These are phyloP conservation scores for Danielia oregonensis DNA, from an alignment of 805 yeast species.

Conservation along the genomic window DNA sequence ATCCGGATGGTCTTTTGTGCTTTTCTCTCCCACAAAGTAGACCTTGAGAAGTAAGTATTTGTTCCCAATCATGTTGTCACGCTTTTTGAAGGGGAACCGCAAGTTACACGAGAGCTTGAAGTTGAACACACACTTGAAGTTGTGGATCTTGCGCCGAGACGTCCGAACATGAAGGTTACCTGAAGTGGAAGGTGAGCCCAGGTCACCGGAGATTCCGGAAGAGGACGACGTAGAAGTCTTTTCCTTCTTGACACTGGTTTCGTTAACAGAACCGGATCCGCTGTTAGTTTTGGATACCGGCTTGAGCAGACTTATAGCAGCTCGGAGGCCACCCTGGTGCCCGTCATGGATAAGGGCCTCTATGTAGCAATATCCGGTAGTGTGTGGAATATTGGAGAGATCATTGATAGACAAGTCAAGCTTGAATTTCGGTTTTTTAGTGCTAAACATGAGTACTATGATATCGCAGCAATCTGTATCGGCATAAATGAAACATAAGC, in stretches of 20 bases:
- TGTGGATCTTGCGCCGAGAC: conserved; percentile 29
- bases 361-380: conserved; percentile 63
- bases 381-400: conserved; percentile 80
- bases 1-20: conserved; percentile 10
- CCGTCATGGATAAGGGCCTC: conserved; percentile 61
- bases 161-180: conserved; percentile 30
- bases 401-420: conserved; percentile 60
- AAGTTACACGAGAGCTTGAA: conserved; percentile 33
- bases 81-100: conserved; percentile 37
- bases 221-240: background rate
- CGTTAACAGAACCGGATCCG: background rate
- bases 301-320: conserved; percentile 10
- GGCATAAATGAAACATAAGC: too few relatives aligned
- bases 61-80: conserved; percentile 36
- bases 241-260: background rate
- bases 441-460: conserved; percentile 18
- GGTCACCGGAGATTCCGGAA: background rate
- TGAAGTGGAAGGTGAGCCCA: conserved; percentile 2
- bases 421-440: conserved; percentile 57
- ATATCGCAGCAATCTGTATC: too few relatives aligned
- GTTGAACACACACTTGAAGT: conserved; percentile 38
- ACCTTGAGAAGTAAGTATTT: conserved; percentile 40
- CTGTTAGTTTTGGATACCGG: conserved; percentile 8
- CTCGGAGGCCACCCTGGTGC: conserved; percentile 12
- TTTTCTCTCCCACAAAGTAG: conserved; percentile 30